phyloP scores from a whole-genome alignment of 768 basidiomycete genomes.

The Thelephora ganbajun region DNA sequence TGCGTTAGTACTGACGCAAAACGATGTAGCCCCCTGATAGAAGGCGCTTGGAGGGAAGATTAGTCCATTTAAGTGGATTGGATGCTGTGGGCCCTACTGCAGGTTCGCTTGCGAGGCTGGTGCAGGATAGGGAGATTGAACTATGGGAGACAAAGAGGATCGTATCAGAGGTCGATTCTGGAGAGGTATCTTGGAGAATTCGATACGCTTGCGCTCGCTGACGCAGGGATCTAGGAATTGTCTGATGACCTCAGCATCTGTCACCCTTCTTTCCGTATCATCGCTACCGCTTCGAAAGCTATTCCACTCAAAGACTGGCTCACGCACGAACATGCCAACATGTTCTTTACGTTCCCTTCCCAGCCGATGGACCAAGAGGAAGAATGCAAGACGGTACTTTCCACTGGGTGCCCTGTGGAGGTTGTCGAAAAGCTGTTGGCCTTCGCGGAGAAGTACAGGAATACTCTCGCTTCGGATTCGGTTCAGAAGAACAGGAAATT shows the following conservation, averaged over 20 bases:
- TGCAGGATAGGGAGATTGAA: constrained; percentile 50
- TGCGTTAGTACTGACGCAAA: background rate
- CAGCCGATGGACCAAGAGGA: constrained; percentile 45
- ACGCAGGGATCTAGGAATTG: constrained; percentile 3
- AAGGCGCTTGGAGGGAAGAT: constrained; percentile 42
- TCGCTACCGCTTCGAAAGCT: constrained; percentile 50
- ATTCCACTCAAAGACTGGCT: constrained; percentile 59
- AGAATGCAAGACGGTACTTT: constrained; percentile 31
- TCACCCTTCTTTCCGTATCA: constrained; percentile 46
- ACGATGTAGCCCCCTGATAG: constrained; percentile 32
- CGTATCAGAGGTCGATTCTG: constrained; percentile 30
- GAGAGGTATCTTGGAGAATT: constrained; percentile 25
- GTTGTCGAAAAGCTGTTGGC: constrained; percentile 27
- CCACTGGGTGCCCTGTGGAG: constrained; percentile 32
- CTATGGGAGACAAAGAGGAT: constrained; percentile 52
- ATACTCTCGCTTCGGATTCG: constrained; percentile 38
- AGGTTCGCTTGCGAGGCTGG: constrained; percentile 42
- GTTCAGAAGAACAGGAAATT: constrained; percentile 49
- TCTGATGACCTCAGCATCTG: constrained; percentile 31
- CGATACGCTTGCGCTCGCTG: constrained; percentile 5
- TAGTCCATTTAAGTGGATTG: constrained; percentile 45
- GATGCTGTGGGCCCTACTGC: constrained; percentile 57
- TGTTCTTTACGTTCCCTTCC: constrained; percentile 51
- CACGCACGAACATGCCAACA: constrained; percentile 50
- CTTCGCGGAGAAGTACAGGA: constrained; percentile 47